Percentiles rank a stretch among this genome's conserved stretches.
Conservation (phyloP, 148 eudicot species). For the Simmondsia chinensis region DNA sequence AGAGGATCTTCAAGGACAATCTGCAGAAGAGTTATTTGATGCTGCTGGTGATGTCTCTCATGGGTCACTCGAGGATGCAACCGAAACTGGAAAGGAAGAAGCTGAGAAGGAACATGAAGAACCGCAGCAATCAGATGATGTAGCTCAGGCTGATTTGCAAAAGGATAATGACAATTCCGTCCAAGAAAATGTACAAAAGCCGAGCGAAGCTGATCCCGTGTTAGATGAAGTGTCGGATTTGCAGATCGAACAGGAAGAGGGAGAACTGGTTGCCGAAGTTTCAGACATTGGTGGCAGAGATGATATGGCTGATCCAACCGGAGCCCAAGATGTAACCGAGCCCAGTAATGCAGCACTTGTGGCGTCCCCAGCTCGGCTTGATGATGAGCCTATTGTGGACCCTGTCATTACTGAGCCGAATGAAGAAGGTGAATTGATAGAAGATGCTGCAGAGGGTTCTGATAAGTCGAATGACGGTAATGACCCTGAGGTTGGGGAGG, state of each 20-base stretch:
- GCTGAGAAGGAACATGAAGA: slow-evolving; percentile 33
- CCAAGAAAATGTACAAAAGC: slow-evolving; percentile 35
- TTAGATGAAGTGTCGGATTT: slow-evolving; percentile 28
- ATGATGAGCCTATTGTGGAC: slow-evolving; percentile 19
- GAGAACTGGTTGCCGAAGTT: slow-evolving; percentile 46
- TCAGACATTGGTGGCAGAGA: slow-evolving; percentile 40
- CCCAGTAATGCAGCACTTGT: slow-evolving; percentile 15
- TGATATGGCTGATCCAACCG: slow-evolving; percentile 16
- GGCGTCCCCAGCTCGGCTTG: slow-evolving; percentile 28
- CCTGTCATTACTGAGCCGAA: slow-evolving; percentile 15
- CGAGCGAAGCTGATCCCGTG: slow-evolving; percentile 23
- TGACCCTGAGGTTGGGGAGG: slow-evolving; percentile 29
- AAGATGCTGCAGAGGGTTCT: slow-evolving; percentile 21
- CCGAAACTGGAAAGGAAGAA: slow-evolving; percentile 41
- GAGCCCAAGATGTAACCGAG: slow-evolving; percentile 33
- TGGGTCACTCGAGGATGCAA: slow-evolving; percentile 29
- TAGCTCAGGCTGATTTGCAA: slow-evolving; percentile 22
- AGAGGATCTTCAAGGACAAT: slow-evolving; percentile 31
- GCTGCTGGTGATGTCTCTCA: slow-evolving; percentile 31
- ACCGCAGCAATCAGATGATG: slow-evolving; percentile 10
- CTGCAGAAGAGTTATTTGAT: slow-evolving; percentile 36
- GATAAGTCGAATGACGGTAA: slow-evolving; percentile 28
- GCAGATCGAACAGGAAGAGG: slow-evolving; percentile 64
- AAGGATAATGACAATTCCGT: slow-evolving; percentile 25
- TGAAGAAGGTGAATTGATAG: slow-evolving; percentile 38